A percentile compares a stretch with the other conserved stretches of the same genome.
Conservation (phyloP, 2,329 filamentous ascomycete species). For the Pezizomycotina sp. region DNA sequence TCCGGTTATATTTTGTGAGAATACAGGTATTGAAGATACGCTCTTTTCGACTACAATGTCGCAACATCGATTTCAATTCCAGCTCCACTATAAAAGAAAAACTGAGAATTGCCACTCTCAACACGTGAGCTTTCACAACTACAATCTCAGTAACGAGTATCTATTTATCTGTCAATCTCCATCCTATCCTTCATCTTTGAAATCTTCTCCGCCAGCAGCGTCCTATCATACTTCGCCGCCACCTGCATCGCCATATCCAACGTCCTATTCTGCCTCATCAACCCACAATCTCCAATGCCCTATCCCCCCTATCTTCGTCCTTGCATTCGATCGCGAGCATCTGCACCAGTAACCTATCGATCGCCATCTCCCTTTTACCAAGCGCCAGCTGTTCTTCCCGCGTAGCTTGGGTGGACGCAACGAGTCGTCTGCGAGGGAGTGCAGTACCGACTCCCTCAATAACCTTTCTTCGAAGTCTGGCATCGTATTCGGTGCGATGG, state of each 20-base stretch:
- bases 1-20: too few relatives aligned
- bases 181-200: conserved; percentile 61
- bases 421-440: conserved; percentile 56
- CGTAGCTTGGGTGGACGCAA: conserved; percentile 49
- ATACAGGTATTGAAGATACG: too few relatives aligned
- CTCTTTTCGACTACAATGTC: too few relatives aligned
- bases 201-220: conserved; percentile 78
- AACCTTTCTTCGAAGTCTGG: conserved; percentile 61
- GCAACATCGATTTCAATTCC: too few relatives aligned
- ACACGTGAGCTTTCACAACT: too few relatives aligned
- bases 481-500: conserved; percentile 25
- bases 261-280: conserved; percentile 81
- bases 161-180: conserved; percentile 42
- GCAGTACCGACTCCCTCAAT: conserved; percentile 54
- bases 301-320: conserved; percentile 86
- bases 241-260: conserved; percentile 80
- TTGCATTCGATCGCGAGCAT: conserved; percentile 79
- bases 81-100: too few relatives aligned
- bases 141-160: too few relatives aligned
- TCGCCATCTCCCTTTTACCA: conserved; percentile 57
- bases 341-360: conserved; percentile 81
- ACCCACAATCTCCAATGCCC: conserved; percentile 76
- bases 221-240: conserved; percentile 65
- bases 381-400: conserved; percentile 50
- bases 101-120: too few relatives aligned